phyloP scores from a whole-genome alignment of 495 filamentous ascomycete genomes.

The Tuber brumale region DNA sequence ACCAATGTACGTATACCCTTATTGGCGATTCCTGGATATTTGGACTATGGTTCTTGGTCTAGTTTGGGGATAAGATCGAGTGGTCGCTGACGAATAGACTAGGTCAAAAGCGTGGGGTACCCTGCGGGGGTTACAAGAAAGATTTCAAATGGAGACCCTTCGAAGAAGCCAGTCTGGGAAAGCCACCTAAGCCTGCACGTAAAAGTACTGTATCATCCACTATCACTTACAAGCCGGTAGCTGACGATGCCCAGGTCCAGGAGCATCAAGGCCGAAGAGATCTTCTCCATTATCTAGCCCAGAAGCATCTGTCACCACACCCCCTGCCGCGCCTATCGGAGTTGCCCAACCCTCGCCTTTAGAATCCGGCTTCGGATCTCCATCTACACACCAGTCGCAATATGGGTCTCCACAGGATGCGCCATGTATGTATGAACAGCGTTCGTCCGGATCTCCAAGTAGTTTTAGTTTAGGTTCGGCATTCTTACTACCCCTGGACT shows the following conservation, averaged over 20 bases:
- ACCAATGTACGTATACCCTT: slow-evolving; percentile 52
- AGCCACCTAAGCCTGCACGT: slow-evolving; percentile 40
- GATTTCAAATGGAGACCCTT: slow-evolving; percentile 80
- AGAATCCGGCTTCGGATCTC: slow-evolving; percentile 19
- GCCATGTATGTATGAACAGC: slow-evolving; percentile 31
- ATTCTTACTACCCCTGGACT: slow-evolving; percentile 17
- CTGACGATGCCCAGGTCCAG: slow-evolving; percentile 25
- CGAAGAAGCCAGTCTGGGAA: slow-evolving; percentile 60
- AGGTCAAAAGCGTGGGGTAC: slow-evolving; percentile 56
- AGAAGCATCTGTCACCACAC: slow-evolving; percentile 8
- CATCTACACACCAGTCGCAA: slow-evolving; percentile 41
- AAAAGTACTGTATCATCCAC: slow-evolving; percentile 30
- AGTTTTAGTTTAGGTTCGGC: slow-evolving; percentile 9
- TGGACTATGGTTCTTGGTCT: not conserved
- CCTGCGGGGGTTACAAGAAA: slow-evolving; percentile 73
- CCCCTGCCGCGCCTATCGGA: slow-evolving; percentile 4
- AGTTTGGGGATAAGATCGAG: not conserved
- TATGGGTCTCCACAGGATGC: slow-evolving; percentile 37
- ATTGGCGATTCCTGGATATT: not conserved
- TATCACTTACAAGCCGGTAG: slow-evolving; percentile 3
- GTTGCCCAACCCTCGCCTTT: slow-evolving; percentile 8
- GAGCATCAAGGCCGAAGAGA: slow-evolving; percentile 32
- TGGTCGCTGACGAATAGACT: slow-evolving; percentile 11
- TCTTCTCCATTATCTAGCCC: slow-evolving; percentile 27
- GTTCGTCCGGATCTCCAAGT: not conserved